Evolutionary conservation across 2,329 filamentous ascomycete species (phyloP).

Genomic region (Sphaceloma murrayae): DNA sequence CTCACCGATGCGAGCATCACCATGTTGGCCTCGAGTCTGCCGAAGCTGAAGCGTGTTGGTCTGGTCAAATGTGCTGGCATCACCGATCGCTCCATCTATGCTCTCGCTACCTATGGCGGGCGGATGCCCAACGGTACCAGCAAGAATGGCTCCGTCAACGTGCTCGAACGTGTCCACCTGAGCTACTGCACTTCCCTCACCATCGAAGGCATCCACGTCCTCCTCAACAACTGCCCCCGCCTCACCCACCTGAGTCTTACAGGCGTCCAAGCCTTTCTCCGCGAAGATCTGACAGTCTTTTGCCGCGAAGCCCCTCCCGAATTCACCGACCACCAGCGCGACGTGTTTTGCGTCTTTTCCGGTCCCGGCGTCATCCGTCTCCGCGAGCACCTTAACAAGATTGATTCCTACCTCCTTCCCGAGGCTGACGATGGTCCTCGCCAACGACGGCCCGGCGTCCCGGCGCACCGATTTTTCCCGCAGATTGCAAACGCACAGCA

Average conservation of each 20-base stretch:
- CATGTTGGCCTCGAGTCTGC: conserved; percentile 66
- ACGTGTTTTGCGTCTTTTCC: conserved; percentile 96
- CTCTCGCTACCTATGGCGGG: conserved; percentile 53
- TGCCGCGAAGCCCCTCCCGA: conserved; percentile 84
- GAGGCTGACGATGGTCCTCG: conserved; percentile 22
- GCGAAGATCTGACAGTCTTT: conserved; percentile 72
- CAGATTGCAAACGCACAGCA: background rate
- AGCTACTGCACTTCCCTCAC: conserved; percentile 88
- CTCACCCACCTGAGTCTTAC: conserved; percentile 92
- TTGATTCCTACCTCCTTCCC: conserved; percentile 14
- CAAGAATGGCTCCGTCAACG: conserved; percentile 46
- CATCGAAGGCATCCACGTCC: conserved; percentile 74
- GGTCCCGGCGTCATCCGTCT: conserved; percentile 71
- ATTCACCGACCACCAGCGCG: conserved; percentile 89
- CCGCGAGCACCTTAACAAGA: conserved; percentile 63
- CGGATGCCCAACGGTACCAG: conserved; percentile 20
- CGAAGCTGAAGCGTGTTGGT: conserved; percentile 89
- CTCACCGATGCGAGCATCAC: conserved; percentile 81
- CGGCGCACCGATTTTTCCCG: conserved; percentile 10
- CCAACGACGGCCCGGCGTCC: conserved; percentile 16
- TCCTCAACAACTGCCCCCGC: conserved; percentile 84
- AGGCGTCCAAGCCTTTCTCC: conserved; percentile 81
- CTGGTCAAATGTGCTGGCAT: conserved; percentile 88
- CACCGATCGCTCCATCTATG: conserved; percentile 79
- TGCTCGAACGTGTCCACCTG: conserved; percentile 84